Conservation (phyloP, 106 monocot species). For the Acanthochlamys bracteata region DNA sequence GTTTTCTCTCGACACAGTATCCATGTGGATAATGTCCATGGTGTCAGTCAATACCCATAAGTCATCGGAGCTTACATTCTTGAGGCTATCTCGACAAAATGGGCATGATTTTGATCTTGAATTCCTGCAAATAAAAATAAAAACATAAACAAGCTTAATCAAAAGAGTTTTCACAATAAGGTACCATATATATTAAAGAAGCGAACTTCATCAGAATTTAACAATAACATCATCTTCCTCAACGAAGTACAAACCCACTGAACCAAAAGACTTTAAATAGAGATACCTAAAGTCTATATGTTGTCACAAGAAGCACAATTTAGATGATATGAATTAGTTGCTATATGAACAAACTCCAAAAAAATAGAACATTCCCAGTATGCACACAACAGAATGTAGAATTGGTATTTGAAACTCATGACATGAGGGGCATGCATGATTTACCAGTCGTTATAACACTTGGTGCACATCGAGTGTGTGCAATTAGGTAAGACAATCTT, state of each 20-base stretch:
- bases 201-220: neutral
- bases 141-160: neutral
- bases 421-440: neutral
- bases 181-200: neutral
- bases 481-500: constrained; percentile 90
- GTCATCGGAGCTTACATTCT: constrained; percentile 63
- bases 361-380: neutral
- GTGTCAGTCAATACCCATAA: constrained; percentile 69
- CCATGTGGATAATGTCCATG: constrained; percentile 66
- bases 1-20: constrained; percentile 61
- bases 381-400: neutral
- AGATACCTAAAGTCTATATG: neutral
- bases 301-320: neutral
- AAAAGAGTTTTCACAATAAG: neutral
- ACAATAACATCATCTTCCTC: neutral
- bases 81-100: constrained; percentile 86
- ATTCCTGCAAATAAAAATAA: constrained; percentile 36
- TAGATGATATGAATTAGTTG: too few species aligned
- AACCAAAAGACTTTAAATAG: neutral
- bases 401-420: neutral
- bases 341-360: too few species aligned
- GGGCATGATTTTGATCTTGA: constrained; percentile 85
- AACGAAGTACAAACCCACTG: neutral
- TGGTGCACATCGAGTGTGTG: constrained; percentile 73
- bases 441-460: constrained; percentile 78